Conservation (phyloP, 129 eudicot species). For the Arctium minus region DNA sequence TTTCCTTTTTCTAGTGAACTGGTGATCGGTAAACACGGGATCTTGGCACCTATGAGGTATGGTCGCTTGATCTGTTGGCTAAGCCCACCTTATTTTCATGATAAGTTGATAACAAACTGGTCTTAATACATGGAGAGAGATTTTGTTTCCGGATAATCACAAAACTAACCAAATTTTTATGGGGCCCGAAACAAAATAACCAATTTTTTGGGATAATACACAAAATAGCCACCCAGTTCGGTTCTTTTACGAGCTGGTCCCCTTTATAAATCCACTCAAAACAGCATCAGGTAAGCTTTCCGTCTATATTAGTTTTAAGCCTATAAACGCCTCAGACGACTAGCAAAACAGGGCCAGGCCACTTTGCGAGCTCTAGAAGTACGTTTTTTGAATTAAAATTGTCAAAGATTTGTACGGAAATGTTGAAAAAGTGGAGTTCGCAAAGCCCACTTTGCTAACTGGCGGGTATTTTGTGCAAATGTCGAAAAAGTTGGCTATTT, state of each 20-base stretch:
- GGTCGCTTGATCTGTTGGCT: constrained; percentile 8
- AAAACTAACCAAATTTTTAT: neutral
- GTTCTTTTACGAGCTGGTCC: no score
- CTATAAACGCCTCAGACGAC: no score
- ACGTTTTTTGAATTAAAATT: no score
- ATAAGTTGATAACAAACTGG: neutral
- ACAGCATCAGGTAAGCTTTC: no score
- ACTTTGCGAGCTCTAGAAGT: no score
- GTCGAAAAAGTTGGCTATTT: neutral
- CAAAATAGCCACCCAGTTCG: no score
- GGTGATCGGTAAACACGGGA: neutral
- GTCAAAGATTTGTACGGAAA: neutral
- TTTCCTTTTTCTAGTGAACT: constrained; percentile 1
- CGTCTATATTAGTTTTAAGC: no score
- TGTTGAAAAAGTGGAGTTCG: neutral
- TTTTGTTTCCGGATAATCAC: neutral
- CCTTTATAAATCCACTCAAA: no score
- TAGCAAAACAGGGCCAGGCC: neutral
- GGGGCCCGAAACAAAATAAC: no score
- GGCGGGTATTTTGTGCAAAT: neutral
- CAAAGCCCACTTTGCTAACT: no score
- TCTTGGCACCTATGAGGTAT: constrained; percentile 7
- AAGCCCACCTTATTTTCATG: constrained; percentile 19
- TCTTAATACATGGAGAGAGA: constrained; percentile 5
- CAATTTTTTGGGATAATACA: no score